Conservation (phyloP, 106 monocot species). For the Acanthochlamys bracteata region DNA sequence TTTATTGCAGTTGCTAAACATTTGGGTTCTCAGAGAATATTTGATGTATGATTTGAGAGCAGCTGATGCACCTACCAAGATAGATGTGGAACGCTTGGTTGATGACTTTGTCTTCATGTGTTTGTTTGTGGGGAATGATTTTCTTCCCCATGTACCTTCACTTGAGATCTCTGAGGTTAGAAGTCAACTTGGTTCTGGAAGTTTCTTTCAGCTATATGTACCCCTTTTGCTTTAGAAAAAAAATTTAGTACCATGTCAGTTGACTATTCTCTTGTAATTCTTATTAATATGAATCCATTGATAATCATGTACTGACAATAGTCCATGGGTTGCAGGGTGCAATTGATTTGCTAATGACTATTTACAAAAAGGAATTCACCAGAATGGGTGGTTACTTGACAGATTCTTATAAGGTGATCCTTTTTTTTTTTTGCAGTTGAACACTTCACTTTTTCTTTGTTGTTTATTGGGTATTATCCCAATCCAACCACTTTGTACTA, state of each 20-base stretch:
- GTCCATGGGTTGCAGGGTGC: constrained; percentile 48
- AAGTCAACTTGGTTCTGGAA: not conserved
- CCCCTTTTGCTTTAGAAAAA: too few species aligned
- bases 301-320: too few species aligned
- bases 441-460: too few species aligned
- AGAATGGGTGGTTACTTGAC: constrained; percentile 85
- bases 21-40: constrained; percentile 95
- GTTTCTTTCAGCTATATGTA: too few species aligned
- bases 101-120: constrained; percentile 98
- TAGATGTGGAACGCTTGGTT: constrained; percentile 86
- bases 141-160: constrained; percentile 98
- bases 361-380: constrained; percentile 83
- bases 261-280: too few species aligned
- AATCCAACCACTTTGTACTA: too few species aligned
- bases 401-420: constrained; percentile 60
- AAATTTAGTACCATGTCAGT: too few species aligned
- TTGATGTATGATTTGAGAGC: constrained; percentile 84
- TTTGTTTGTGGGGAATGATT: constrained; percentile 99
- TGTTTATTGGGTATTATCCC: too few species aligned
- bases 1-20: constrained; percentile 97
- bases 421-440: not conserved
- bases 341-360: constrained; percentile 85
- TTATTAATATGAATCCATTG: too few species aligned
- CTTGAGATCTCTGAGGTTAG: constrained; percentile 94
- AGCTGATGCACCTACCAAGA: constrained; percentile 69